Conservation (phyloP, 148 eudicot genomes). For the Polygonum maritimum region DNA sequence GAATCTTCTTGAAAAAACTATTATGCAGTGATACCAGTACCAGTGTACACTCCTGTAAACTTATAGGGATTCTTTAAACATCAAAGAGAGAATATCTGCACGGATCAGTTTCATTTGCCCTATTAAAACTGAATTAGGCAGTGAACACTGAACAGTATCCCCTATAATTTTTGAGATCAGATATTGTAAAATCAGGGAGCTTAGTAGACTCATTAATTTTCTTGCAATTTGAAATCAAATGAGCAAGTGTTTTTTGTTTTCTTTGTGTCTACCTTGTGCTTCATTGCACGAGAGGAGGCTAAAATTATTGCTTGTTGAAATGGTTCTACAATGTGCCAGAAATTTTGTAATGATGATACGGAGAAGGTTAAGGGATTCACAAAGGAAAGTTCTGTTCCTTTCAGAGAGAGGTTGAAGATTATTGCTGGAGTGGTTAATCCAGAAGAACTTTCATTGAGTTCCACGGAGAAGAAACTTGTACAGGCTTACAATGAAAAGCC, state of each 20-base stretch:
- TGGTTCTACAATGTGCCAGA: slow-evolving; percentile 30
- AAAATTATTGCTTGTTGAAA: not conserved
- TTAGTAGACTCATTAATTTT: no score
- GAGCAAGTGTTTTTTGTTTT: not conserved
- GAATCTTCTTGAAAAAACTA: no score
- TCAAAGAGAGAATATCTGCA: no score
- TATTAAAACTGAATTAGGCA: no score
- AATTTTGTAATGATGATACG: slow-evolving; percentile 60
- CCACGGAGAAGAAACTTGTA: slow-evolving; percentile 69
- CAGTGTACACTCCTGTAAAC: no score
- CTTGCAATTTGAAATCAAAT: no score
- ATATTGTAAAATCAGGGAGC: no score
- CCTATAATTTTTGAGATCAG: no score
- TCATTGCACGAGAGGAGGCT: not conserved
- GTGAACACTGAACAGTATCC: no score
- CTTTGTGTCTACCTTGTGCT: not conserved
- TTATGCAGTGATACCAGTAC: no score
- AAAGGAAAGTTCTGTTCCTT: slow-evolving; percentile 48
- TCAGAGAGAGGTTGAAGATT: slow-evolving; percentile 83
- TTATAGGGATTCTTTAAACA: no score
- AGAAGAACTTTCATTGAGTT: slow-evolving; percentile 56
- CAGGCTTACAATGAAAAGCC: slow-evolving; percentile 87
- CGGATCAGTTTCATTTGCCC: no score
- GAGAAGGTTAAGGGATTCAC: slow-evolving; percentile 80
- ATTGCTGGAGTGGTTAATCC: slow-evolving; percentile 82